phyloP scores from a whole-genome alignment of 768 basidiomycete genomes.

The Leucogyrophana mollusca region DNA sequence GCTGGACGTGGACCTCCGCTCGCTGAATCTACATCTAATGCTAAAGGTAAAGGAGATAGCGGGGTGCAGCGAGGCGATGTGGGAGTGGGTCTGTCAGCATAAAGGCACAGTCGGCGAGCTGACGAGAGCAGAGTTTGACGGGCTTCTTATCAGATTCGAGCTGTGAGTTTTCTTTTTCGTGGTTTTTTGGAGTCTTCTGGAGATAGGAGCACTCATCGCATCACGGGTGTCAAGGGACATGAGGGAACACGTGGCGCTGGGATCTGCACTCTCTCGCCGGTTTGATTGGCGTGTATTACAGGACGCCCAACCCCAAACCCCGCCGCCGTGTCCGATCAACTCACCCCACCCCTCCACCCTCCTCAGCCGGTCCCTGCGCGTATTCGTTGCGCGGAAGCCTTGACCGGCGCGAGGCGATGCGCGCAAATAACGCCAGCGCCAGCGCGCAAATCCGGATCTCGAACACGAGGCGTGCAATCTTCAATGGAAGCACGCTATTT shows the following conservation, averaged over 20 bases:
- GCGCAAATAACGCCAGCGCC: too few relatives aligned
- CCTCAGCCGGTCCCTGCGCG: constrained; percentile 52
- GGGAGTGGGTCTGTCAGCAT: constrained; percentile 69
- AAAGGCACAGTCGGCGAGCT: constrained; percentile 40
- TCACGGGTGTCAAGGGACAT: constrained; percentile 52
- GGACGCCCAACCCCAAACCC: constrained; percentile 24
- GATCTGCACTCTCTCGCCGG: constrained; percentile 42
- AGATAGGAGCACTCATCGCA: not conserved
- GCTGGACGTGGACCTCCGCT: constrained; percentile 54
- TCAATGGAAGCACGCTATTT: too few relatives aligned
- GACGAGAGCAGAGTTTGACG: constrained; percentile 62
- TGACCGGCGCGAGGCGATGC: constrained; percentile 5
- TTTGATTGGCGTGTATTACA: constrained; percentile 48
- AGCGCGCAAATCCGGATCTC: not conserved
- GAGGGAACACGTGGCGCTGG: constrained; percentile 54
- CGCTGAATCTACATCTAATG: constrained; percentile 63
- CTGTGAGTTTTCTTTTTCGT: constrained; percentile 44
- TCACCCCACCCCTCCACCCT: constrained; percentile 22
- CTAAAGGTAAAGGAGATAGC: constrained; percentile 62
- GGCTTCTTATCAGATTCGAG: constrained; percentile 53
- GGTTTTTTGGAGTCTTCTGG: not conserved
- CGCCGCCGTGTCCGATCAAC: not conserved
- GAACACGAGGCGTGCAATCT: not conserved
- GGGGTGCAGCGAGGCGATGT: constrained; percentile 74
- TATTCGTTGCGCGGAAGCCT: constrained; percentile 61